A percentile compares a stretch with the other conserved stretches of the same genome.
Evolutionary conservation across 768 basidiomycete species (phyloP).

Genomic region (Tulasnella sp.): DNA sequence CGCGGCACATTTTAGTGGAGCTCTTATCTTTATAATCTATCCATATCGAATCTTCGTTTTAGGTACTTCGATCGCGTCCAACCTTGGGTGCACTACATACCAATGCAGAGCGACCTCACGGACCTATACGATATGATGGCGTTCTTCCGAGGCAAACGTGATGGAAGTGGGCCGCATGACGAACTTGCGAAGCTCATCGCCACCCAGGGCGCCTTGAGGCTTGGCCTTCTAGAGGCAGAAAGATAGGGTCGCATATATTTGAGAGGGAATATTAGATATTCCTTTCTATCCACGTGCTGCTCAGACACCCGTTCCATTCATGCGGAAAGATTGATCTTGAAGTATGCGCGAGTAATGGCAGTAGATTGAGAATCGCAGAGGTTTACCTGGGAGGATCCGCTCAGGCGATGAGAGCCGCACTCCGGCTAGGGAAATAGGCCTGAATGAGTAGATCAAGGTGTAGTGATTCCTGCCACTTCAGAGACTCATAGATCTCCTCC

Average conservation of each 20-base stretch:
- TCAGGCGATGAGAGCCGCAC: too few species aligned
- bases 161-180: slow-evolving; percentile 47
- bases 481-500: too few species aligned
- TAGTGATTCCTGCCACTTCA: too few species aligned
- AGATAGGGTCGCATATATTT: slow-evolving; percentile 50
- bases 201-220: slow-evolving; percentile 46
- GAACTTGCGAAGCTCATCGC: slow-evolving; percentile 49
- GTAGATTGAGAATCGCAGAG: slow-evolving; percentile 36
- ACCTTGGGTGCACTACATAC: slow-evolving; percentile 69
- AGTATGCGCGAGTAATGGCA: slow-evolving; percentile 46
- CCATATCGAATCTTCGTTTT: not conserved
- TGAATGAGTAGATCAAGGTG: too few species aligned
- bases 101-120: slow-evolving; percentile 47
- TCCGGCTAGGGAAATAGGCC: too few species aligned
- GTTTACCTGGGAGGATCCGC: too few species aligned
- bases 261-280: too few species aligned
- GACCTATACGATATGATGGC: slow-evolving; percentile 60
- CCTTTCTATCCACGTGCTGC: not conserved
- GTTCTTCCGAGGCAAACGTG: slow-evolving; percentile 59
- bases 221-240: slow-evolving; percentile 46
- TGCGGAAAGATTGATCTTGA: slow-evolving; percentile 37
- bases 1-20: too few species aligned
- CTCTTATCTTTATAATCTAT: too few species aligned
- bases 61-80: slow-evolving; percentile 48
- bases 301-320: not conserved